phyloP scores from a whole-genome alignment of 257 asterid genomes.

The Orobanche coerulescens region DNA sequence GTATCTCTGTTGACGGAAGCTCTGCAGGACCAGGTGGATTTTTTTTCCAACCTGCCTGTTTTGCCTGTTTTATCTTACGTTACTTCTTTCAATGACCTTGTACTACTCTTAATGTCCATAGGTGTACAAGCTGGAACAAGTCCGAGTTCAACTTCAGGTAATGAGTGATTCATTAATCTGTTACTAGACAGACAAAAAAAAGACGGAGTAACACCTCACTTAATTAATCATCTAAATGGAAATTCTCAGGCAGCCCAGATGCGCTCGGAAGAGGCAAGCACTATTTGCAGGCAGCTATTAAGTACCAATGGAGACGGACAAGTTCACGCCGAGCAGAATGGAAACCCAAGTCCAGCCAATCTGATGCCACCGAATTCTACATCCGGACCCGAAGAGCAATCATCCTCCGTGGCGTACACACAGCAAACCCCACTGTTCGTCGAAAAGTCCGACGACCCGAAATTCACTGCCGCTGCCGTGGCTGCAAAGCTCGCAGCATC shows the following conservation, averaged over 20 bases:
- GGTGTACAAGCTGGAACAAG: conserved; percentile 78
- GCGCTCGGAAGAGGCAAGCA: conserved; percentile 46
- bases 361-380: conserved; percentile 28
- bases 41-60: neutral
- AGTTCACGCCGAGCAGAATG: conserved; percentile 28
- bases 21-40: conserved; percentile 74
- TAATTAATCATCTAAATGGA: too few relatives aligned
- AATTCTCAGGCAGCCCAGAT: conserved; percentile 64
- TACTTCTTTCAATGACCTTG: conserved; percentile 14
- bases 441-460: conserved; percentile 50
- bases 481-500: conserved; percentile 83
- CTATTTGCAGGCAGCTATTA: conserved; percentile 34
- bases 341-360: conserved; percentile 26
- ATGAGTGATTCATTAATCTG: neutral
- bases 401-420: conserved; percentile 52
- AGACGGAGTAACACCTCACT: too few relatives aligned
- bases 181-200: too few relatives aligned
- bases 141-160: conserved; percentile 82
- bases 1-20: conserved; percentile 66
- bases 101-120: conserved; percentile 18
- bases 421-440: conserved; percentile 27
- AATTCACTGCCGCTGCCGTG: conserved; percentile 79
- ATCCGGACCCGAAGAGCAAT: conserved; percentile 36
- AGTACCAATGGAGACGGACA: conserved; percentile 27
- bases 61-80: neutral